Conservation (phyloP, 2,329 filamentous ascomycete species). For the Neodidymelliopsis sp. region DNA sequence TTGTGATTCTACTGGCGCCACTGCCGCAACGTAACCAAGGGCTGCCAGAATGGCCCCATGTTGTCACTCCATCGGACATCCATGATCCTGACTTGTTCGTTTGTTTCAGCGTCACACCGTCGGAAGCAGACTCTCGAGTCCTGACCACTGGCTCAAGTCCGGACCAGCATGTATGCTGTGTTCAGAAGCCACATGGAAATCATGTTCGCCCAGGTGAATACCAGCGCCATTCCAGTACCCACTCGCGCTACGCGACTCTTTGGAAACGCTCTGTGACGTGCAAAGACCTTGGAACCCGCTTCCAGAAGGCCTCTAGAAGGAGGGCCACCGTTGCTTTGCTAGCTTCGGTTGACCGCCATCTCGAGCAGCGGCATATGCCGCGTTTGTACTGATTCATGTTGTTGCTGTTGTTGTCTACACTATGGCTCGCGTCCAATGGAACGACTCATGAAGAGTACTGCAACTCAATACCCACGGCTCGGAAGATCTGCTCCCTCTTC, state of each 20-base stretch:
- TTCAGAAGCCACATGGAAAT: constrained; percentile 26
- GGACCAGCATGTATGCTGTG: constrained; percentile 25
- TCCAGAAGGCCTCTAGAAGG: constrained; percentile 27
- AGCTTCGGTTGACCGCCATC: constrained; percentile 15
- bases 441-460: constrained; percentile 77
- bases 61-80: constrained; percentile 19
- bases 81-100: constrained; percentile 30
- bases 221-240: constrained; percentile 18
- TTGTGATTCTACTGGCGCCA: constrained; percentile 30
- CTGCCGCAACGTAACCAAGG: constrained; percentile 29
- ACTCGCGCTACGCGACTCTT: constrained; percentile 27
- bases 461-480: constrained; percentile 78
- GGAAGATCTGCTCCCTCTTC: constrained; percentile 77
- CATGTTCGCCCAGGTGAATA: constrained; percentile 13
- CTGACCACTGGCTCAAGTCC: constrained; percentile 25
- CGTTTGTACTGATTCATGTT: constrained; percentile 10
- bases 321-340: constrained; percentile 13
- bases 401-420: constrained; percentile 28
- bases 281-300: constrained; percentile 21
- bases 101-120: constrained; percentile 41
- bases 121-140: constrained; percentile 29
- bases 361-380: constrained; percentile 8
- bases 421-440: constrained; percentile 5
- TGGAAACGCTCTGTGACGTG: constrained; percentile 25
- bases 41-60: constrained; percentile 30